These are phyloP conservation scores for Lunularia cruciata DNA, from an alignment of 225 moss, liverwort and hornwort genomes.

Conservation along the genomic window DNA sequence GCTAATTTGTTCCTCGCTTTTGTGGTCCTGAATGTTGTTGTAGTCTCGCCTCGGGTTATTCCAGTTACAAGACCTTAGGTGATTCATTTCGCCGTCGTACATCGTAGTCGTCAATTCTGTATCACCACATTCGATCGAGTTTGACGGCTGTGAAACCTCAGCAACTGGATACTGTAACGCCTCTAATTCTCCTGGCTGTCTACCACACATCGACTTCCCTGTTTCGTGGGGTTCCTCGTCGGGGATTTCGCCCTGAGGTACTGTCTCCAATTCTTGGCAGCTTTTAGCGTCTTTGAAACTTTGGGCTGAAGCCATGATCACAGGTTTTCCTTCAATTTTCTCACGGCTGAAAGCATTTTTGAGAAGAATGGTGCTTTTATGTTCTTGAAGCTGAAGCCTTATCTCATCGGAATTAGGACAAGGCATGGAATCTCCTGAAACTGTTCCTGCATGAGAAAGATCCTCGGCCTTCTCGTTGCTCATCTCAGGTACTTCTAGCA, in stretches of 20 bases:
- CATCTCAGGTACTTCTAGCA: background rate
- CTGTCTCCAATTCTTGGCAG: background rate
- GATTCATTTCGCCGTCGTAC: background rate
- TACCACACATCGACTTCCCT: background rate
- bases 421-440: background rate
- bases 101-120: no score
- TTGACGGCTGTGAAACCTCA: no score
- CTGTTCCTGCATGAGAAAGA: background rate
- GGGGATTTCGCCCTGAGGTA: no score
- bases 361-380: no score
- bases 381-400: no score
- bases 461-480: background rate
- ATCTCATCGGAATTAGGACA: no score
- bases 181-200: background rate
- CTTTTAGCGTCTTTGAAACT: background rate
- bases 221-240: background rate
- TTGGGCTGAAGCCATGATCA: background rate
- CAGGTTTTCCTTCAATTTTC: background rate
- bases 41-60: background rate
- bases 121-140: no score
- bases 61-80: background rate
- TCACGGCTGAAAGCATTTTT: background rate
- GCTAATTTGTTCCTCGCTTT: background rate
- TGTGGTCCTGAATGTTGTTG: background rate
- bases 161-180: no score